Evolutionary conservation across 1,284 basidiomycete genomes (phyloP), one percentile per base, ranked within the genome.

Genomic region (Apiotrichum montevideense): DNA sequence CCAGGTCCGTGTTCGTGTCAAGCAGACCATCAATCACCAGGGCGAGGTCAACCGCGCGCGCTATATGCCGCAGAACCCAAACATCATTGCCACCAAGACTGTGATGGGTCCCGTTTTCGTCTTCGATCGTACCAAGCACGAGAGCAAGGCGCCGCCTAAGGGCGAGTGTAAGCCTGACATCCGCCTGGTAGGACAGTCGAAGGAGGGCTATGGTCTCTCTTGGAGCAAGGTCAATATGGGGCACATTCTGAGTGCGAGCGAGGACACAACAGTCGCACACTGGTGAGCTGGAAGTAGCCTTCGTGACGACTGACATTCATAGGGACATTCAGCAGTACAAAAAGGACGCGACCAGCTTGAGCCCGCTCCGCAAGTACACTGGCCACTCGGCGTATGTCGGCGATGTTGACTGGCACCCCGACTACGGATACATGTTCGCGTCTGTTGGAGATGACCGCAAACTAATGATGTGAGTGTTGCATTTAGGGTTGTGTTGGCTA

Each of bases 51-150:
- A 99, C 77, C 81, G 94, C 41, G 96, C 96, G 56, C 83, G 96
- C 46, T 99, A 98, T 76, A 98, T 97, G 90, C 96, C 96, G 13
- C 95, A 98, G 77, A 98, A 98, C 71, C 89, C 91, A 6, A 91
- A 98, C 76, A 77, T 99, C 64, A 90, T 99, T 63, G 96, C 96
- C 2, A 98, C 95, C 8, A 95, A 98, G 66, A 81, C 92, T 9
- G 84, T 95, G 7, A 85, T 83, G 5, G 96, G 96, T 13, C 90
- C 95, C 64, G 91, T 97, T 9, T 82, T 89, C 63, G 79, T 99
- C 40, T 99, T 98, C 77, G 96, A 99, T 78, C 80, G 96, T 57
- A 98, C 96, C 48, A 98, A 97, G 77, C 95, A 98, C 76, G 85
- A 91, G 62, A 92, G 87, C 67, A 89, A 94, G 68, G 94, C 95